A percentile compares a stretch with the other conserved stretches of the same genome.
phyloP scores from a whole-genome alignment of 2,329 filamentous ascomycete species.

The Knufia petricola region DNA sequence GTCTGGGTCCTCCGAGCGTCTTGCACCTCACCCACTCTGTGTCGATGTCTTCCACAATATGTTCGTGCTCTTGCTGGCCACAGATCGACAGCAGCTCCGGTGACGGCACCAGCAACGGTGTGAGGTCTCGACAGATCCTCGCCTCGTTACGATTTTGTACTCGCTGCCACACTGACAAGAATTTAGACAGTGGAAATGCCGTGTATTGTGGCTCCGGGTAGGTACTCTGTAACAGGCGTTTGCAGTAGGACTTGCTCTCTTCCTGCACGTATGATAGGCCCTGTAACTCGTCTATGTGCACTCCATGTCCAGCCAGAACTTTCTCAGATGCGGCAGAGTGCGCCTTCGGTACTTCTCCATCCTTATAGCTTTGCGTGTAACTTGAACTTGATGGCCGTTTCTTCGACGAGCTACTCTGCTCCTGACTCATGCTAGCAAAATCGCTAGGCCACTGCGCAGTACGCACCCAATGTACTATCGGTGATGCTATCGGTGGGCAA shows the following conservation, averaged over 20 bases:
- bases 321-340: no score
- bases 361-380: background rate
- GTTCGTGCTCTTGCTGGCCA: no score
- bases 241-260: background rate
- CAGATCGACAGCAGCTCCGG: no score
- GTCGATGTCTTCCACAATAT: no score
- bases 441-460: background rate
- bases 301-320: background rate
- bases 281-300: background rate
- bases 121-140: background rate
- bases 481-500: background rate
- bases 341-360: background rate
- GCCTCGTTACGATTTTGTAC: background rate
- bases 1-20: slow-evolving; percentile 3
- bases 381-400: slow-evolving; percentile 3
- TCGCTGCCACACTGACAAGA: slow-evolving; percentile 1
- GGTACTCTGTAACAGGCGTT: no score
- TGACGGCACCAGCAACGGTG: slow-evolving; percentile 1
- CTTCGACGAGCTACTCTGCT: background rate
- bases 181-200: background rate
- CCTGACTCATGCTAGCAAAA: slow-evolving; percentile 2
- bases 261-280: background rate
- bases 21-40: background rate
- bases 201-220: no score
- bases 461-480: background rate